Conservation (phyloP, 2,329 filamentous ascomycete genomes). For the Alternaria conjuncta region DNA sequence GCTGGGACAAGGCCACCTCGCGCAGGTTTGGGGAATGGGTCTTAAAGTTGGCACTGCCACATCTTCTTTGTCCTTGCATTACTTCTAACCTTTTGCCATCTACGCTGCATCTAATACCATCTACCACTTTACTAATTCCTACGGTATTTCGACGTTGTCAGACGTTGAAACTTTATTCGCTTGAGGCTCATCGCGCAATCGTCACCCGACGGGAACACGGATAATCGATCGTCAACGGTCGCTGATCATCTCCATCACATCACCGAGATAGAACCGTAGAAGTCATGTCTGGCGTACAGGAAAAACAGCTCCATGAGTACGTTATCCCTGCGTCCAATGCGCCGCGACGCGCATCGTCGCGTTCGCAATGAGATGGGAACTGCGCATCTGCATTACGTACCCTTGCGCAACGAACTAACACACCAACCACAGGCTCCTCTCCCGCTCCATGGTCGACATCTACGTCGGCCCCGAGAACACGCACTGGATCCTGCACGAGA, state of each 20-base stretch:
- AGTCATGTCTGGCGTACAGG: constrained; percentile 33
- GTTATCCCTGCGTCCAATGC: not conserved
- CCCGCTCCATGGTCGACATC: constrained; percentile 61
- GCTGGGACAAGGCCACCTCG: constrained; percentile 1
- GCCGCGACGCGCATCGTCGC: not conserved
- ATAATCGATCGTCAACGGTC: constrained; percentile 8
- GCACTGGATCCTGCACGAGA: constrained; percentile 63
- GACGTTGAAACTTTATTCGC: not conserved
- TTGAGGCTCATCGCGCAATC: not conserved
- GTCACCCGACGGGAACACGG: constrained; percentile 1
- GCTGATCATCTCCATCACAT: not conserved
- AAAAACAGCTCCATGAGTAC: constrained; percentile 47
- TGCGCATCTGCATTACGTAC: not conserved
- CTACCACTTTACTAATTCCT: not conserved
- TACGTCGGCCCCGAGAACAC: constrained; percentile 62
- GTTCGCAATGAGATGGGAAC: not conserved
- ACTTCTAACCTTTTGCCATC: not conserved
- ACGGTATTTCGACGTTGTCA: not conserved
- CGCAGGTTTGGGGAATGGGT: not conserved
- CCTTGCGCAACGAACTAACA: not conserved
- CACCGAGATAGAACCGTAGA: not conserved
- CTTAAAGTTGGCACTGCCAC: constrained; percentile 17
- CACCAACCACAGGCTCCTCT: constrained; percentile 54
- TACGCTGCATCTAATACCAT: not conserved
- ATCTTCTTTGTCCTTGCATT: constrained; percentile 3